These are phyloP conservation scores for Cytospora piceae DNA, from an alignment of 2,329 filamentous ascomycete genomes.

Conservation along the genomic window DNA sequence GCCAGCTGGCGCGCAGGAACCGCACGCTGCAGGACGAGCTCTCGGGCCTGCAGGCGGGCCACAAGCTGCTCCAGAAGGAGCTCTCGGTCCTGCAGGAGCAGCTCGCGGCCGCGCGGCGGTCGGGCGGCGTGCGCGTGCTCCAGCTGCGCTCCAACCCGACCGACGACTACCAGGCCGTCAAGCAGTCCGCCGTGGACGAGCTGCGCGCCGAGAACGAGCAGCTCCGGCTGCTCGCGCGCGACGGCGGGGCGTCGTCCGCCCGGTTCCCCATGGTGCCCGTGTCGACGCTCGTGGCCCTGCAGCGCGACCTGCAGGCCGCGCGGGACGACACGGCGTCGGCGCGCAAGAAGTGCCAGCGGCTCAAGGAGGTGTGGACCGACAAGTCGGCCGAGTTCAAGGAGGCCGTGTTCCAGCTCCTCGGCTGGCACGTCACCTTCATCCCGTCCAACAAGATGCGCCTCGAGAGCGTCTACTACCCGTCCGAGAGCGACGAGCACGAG, in stretches of 20 bases:
- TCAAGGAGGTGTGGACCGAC: conserved; percentile 89
- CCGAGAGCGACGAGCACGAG: conserved; percentile 68
- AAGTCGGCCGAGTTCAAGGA: conserved; percentile 96
- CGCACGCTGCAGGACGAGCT: conserved; percentile 82
- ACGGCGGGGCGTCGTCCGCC: conserved; percentile 40
- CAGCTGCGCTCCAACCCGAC: conserved; percentile 93
- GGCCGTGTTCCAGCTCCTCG: conserved; percentile 86
- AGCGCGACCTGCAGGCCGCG: conserved; percentile 74
- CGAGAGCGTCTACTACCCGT: conserved; percentile 81
- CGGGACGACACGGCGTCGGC: conserved; percentile 70
- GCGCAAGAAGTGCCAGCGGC: conserved; percentile 80
- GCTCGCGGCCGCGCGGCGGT: conserved; percentile 66
- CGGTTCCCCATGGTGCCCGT: conserved; percentile 70
- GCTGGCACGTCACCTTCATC: conserved; percentile 94
- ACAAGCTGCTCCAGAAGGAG: conserved; percentile 74
- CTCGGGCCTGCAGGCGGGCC: conserved; percentile 68
- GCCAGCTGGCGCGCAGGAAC: conserved; percentile 85
- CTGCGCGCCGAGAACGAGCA: conserved; percentile 84
- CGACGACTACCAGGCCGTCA: conserved; percentile 80
- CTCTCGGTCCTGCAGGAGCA: conserved; percentile 74
- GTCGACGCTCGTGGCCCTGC: conserved; percentile 74
- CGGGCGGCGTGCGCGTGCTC: conserved; percentile 79
- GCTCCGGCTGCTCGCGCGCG: conserved; percentile 72
- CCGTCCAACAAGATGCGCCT: conserved; percentile 96
- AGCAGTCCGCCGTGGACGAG: conserved; percentile 75